Conservation (phyloP, 176 grass and related monocot species). For the barley (Hordeum vulgare) region DNA sequence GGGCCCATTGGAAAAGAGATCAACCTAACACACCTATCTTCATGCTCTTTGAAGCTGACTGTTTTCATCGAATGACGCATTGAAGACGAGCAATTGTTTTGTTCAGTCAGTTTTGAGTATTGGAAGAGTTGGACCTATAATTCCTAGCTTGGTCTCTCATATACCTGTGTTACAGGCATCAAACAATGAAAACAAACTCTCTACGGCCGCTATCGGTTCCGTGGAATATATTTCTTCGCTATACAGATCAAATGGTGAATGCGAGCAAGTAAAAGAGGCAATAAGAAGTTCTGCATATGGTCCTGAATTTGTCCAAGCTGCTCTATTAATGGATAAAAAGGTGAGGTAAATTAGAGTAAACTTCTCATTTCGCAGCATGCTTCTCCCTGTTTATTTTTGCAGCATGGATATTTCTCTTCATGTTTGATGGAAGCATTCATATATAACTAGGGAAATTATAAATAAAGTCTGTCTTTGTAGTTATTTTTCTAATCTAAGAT, state of each 20-base stretch:
- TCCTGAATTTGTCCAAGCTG: slow-evolving; percentile 89
- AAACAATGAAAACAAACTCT: slow-evolving; percentile 36
- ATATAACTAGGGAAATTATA: not conserved
- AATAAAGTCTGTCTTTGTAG: not conserved
- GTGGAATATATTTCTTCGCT: slow-evolving; percentile 83
- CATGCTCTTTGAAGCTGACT: no score
- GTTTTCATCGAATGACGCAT: no score
- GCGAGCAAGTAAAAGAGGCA: slow-evolving; percentile 64
- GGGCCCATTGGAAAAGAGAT: no score
- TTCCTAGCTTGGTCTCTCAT: no score
- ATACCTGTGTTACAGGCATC: slow-evolving; percentile 33
- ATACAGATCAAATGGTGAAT: slow-evolving; percentile 72
- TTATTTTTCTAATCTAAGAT: not conserved
- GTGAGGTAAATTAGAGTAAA: slow-evolving; percentile 42
- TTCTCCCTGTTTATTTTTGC: not conserved
- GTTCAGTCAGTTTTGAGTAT: not conserved
- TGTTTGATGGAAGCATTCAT: not conserved
- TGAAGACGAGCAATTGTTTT: not conserved
- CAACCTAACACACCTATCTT: no score
- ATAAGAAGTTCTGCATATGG: slow-evolving; percentile 60
- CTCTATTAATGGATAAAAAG: slow-evolving; percentile 86
- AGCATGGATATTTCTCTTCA: not conserved
- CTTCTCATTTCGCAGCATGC: not conserved
- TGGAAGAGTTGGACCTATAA: not conserved
- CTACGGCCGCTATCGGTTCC: slow-evolving; percentile 87